phyloP scores from a whole-genome alignment of 306 rosid genomes.

The Amphicarpaea edgeworthii region DNA sequence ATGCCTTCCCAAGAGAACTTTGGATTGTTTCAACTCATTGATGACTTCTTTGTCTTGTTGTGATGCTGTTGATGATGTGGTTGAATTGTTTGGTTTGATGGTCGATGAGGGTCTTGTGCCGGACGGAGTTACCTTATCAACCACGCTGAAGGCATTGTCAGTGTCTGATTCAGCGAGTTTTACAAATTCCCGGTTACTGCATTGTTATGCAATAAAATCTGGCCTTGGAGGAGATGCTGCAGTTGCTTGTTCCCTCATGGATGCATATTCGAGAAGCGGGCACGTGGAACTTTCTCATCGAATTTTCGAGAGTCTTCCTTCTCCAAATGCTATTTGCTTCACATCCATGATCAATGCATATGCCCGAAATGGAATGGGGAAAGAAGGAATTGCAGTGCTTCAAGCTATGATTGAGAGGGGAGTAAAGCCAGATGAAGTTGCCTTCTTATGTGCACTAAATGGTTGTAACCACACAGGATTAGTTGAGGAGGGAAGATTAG shows the following conservation, averaged over 20 bases:
- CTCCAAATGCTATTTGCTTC: conserved; percentile 74
- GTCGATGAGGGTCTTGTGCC: conserved; percentile 69
- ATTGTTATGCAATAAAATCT: conserved; percentile 69
- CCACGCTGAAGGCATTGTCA: conserved; percentile 72
- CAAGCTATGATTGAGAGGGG: conserved; percentile 68
- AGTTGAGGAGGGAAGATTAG: conserved; percentile 66
- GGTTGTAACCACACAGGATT: conserved; percentile 84
- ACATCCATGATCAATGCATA: conserved; percentile 81
- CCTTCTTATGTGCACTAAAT: conserved; percentile 73
- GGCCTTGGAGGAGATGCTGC: conserved; percentile 67
- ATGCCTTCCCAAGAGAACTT: conserved; percentile 52
- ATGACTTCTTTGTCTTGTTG: conserved; percentile 80
- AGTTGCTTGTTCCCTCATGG: conserved; percentile 74
- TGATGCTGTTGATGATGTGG: conserved; percentile 67
- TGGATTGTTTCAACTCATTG: conserved; percentile 82
- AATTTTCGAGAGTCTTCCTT: conserved; percentile 63
- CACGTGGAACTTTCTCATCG: conserved; percentile 60
- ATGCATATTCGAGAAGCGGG: conserved; percentile 81
- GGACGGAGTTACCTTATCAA: conserved; percentile 78
- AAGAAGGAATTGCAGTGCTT: conserved; percentile 67
- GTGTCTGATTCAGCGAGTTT: conserved; percentile 59
- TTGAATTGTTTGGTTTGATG: conserved; percentile 84
- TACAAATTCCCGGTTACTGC: conserved; percentile 62
- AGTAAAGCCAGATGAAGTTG: conserved; percentile 72
- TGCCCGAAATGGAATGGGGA: conserved; percentile 83